These are phyloP conservation scores for Stenocarpella maydis DNA, from an alignment of 2,329 filamentous ascomycete genomes.

Conservation along the genomic window DNA sequence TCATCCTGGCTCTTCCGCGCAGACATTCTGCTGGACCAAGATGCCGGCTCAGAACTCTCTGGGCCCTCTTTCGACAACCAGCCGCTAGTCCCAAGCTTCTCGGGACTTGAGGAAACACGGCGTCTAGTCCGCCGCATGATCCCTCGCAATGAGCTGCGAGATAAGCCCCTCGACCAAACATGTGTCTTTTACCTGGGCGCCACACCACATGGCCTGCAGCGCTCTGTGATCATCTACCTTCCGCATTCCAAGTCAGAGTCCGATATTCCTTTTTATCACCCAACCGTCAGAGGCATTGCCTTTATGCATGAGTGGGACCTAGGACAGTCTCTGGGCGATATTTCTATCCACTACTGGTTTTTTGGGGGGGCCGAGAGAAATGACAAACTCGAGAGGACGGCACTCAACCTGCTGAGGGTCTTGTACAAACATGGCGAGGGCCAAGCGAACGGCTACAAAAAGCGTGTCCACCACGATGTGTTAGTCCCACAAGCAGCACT, in stretches of 20 bases:
- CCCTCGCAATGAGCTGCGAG: conserved; percentile 81
- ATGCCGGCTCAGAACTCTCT: conserved; percentile 42
- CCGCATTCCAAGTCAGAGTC: conserved; percentile 71
- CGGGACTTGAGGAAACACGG: conserved; percentile 59
- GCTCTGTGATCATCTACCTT: conserved; percentile 75
- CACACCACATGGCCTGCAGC: conserved; percentile 42
- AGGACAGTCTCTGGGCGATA: conserved; percentile 51
- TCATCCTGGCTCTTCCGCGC: conserved; percentile 81
- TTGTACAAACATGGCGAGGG: conserved; percentile 79
- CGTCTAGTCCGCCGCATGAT: conserved; percentile 80
- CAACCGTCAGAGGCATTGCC: conserved; percentile 75
- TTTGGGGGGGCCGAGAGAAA: conserved; percentile 50
- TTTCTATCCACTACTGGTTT: conserved; percentile 69
- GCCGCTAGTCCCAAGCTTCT: conserved; percentile 55
- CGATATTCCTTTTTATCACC: conserved; percentile 88
- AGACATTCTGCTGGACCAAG: conserved; percentile 71
- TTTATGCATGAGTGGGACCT: conserved; percentile 75
- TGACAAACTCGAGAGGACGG: conserved; percentile 70
- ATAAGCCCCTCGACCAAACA: conserved; percentile 81
- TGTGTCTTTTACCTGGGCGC: conserved; percentile 71
- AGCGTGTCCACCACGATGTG: conserved; percentile 84
- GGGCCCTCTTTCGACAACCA: conserved; percentile 36
- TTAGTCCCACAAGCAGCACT: conserved; percentile 79
- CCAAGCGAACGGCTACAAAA: conserved; percentile 72
- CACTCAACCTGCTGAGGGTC: conserved; percentile 71